Base-by-base conservation (phyloP, 805 yeast species). In the Candida dajiaensis region DNA sequence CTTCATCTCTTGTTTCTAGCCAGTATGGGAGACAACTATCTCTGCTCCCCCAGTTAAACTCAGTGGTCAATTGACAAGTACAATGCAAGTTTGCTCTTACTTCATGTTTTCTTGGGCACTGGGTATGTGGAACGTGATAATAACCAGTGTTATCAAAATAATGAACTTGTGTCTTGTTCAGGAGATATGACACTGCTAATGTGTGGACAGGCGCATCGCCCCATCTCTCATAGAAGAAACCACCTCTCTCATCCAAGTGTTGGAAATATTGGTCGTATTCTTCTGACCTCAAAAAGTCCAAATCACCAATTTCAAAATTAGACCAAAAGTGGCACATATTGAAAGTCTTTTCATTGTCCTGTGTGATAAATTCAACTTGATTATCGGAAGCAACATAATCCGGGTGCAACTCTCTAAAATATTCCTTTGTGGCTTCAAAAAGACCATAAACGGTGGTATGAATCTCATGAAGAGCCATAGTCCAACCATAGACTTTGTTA, bases 291-390 rank as follows among this genome's bases (percentile, higher is more conserved):
- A 89, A 86, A 64, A 88, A 77, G 46, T 77, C 74, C 65, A 87
- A 73, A 45, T 80, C 76, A 8, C 84, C 95, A 59, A 88, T 74
- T 68, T 88, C 96, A 56, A 89, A 89, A 69, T 89, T 89, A 22
- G 95, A 84, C 96, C 96, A 87, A 74, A 83, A 87, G 65, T 87
- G 95, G 66, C 96, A 87, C 48, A 85, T 75, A 64, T 87, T 87
- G 65, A 86, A 87, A 13, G 83, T 69, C 33, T 67, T 67, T 48
- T 94, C 94, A 50, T 76, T 75, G 63, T 87, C 89, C 58, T 82
- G 78, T 46, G 87, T 77, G 47, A 87, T 67, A 68, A 85, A 87
- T 42, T 78, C 81, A 72, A 83, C 61, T 71, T 84, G 68, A 66
- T 84, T 86, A 61, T 83, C 66, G 50, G 74, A 64, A 44, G 79